Percentiles rank a stretch among this genome's conserved stretches.
phyloP scores from a whole-genome alignment of 345 rosid genomes.

The Salix purpurea region DNA sequence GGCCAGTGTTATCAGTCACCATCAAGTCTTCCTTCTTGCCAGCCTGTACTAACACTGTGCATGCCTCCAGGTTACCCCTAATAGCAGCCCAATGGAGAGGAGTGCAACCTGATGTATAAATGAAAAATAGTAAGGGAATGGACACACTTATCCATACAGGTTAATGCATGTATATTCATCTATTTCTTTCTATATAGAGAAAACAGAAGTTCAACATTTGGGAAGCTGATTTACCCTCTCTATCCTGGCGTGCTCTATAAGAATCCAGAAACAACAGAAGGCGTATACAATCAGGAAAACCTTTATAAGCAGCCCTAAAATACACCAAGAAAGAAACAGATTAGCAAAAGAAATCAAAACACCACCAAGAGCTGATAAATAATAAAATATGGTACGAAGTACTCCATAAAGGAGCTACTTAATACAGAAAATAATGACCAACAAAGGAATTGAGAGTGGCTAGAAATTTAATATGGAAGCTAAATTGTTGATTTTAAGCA shows the following conservation, averaged over 20 bases:
- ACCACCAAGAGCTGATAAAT: neutral
- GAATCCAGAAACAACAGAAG: slow-evolving; percentile 90
- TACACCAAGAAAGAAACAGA: slow-evolving; percentile 39
- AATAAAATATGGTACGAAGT: neutral
- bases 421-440: neutral
- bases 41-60: slow-evolving; percentile 96
- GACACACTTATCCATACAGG: neutral
- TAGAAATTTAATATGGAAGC: neutral
- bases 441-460: neutral
- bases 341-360: slow-evolving; percentile 11
- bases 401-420: neutral
- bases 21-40: slow-evolving; percentile 91
- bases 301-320: slow-evolving; percentile 98
- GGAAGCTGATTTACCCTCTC: slow-evolving; percentile 55
- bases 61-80: slow-evolving; percentile 96
- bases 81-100: slow-evolving; percentile 99
- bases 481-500: slow-evolving; percentile 3
- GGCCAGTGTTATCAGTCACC: slow-evolving; percentile 85
- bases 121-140: neutral
- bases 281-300: slow-evolving; percentile 92
- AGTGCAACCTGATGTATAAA: slow-evolving; percentile 68
- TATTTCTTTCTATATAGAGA: neutral
- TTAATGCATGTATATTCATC: neutral
- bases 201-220: neutral
- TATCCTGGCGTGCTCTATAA: slow-evolving; percentile 92